A percentile compares a stretch with the other conserved stretches of the same genome.
Evolutionary conservation across 352 stramenopile species (phyloP).

Genomic region (Pythium brachiatum): DNA sequence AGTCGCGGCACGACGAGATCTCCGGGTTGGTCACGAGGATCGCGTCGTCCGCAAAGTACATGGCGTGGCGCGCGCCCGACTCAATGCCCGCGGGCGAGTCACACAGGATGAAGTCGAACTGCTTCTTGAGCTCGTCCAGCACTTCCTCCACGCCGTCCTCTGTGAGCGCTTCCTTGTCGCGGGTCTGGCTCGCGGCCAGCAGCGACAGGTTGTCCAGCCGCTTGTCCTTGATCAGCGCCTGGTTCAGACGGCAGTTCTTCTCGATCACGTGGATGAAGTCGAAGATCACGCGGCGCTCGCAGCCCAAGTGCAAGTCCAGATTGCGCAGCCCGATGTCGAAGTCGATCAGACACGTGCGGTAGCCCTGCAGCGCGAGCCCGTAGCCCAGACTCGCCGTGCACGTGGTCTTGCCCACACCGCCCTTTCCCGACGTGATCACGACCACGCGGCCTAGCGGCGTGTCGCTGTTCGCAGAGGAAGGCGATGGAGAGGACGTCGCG

Average conservation of each 20-base stretch:
- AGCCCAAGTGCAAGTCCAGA: conserved; percentile 90
- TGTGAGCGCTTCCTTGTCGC: conserved; percentile 90
- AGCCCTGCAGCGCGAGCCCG: conserved; percentile 77
- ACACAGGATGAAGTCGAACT: conserved; percentile 91
- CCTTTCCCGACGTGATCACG: conserved; percentile 91
- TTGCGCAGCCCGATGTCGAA: conserved; percentile 94
- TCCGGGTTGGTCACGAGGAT: conserved; percentile 94
- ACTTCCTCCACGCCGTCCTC: conserved; percentile 85
- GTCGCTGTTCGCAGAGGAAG: not conserved
- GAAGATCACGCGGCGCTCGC: conserved; percentile 92
- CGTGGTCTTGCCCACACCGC: conserved; percentile 92
- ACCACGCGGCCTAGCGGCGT: conserved; percentile 65
- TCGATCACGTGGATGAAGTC: conserved; percentile 94
- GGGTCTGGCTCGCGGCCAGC: conserved; percentile 88
- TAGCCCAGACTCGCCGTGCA: conserved; percentile 87
- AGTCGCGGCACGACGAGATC: conserved; percentile 90
- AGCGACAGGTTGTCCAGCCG: conserved; percentile 79
- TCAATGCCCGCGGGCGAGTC: conserved; percentile 91
- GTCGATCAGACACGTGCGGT: conserved; percentile 91
- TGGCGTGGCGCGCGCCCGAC: conserved; percentile 85
- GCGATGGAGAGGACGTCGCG: not conserved
- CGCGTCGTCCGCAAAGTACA: conserved; percentile 93
- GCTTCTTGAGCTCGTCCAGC: conserved; percentile 73
- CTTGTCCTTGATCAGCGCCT: conserved; percentile 92
- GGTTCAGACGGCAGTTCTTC: conserved; percentile 85